phyloP scores from a whole-genome alignment of 305 asterid genomes.

The Salvia sclarea region DNA sequence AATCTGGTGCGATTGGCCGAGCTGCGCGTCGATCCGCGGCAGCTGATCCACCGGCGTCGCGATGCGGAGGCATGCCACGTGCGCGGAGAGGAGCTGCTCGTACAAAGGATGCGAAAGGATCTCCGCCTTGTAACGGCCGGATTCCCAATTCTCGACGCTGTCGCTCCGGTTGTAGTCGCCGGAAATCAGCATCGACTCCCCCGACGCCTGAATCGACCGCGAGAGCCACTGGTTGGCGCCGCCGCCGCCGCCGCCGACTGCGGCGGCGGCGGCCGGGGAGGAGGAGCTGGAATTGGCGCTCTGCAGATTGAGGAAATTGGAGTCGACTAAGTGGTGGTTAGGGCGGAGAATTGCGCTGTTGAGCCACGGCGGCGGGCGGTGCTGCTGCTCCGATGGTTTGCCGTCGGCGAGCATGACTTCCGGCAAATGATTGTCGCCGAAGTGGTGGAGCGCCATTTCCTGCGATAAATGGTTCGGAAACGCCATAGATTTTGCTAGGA shows the following conservation, averaged over 20 bases:
- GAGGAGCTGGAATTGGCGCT: slow-evolving; percentile 8
- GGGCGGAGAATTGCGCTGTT: slow-evolving; percentile 22
- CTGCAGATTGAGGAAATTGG: slow-evolving; percentile 16
- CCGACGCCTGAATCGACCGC: slow-evolving; percentile 6
- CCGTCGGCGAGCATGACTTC: slow-evolving; percentile 32
- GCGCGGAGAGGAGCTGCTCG: slow-evolving; percentile 24
- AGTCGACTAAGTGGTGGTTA: neutral
- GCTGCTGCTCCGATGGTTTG: neutral
- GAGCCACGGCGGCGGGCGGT: slow-evolving; percentile 12
- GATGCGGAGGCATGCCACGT: slow-evolving; percentile 19
- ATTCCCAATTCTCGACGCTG: neutral
- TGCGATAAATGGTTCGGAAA: slow-evolving; percentile 19
- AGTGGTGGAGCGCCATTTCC: slow-evolving; percentile 24
- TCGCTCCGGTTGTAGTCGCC: slow-evolving; percentile 1
- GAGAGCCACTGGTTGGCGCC: slow-evolving; percentile 10
- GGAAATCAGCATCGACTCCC: neutral
- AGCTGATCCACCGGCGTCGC: slow-evolving; percentile 28
- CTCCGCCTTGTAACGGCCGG: neutral
- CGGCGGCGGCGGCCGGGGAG: slow-evolving; percentile 19
- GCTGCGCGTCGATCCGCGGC: slow-evolving; percentile 27
- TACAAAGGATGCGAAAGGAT: slow-evolving; percentile 4
- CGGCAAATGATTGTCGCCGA: slow-evolving; percentile 10
- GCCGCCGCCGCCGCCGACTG: no score
- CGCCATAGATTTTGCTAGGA: slow-evolving; percentile 12
- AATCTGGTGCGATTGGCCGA: slow-evolving; percentile 19